Evolutionary conservation across 495 filamentous ascomycete species (phyloP).

Genomic region (Podospora australis): DNA sequence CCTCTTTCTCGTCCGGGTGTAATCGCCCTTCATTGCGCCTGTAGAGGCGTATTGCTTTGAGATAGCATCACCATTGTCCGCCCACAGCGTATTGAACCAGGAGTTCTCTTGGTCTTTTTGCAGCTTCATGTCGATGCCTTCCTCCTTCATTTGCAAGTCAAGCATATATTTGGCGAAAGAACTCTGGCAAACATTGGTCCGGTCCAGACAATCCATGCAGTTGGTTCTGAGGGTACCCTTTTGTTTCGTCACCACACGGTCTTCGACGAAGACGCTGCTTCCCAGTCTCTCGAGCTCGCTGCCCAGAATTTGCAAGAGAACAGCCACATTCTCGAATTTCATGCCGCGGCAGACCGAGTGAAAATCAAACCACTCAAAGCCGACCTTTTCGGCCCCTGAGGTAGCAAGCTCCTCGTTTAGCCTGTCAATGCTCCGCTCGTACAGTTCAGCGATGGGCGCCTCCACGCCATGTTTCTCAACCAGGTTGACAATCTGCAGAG

Average conservation of each 20-base stretch:
- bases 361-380: slow-evolving; percentile 95
- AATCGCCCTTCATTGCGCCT: slow-evolving; percentile 90
- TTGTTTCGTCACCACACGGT: slow-evolving; percentile 48
- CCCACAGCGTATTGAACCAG: slow-evolving; percentile 95
- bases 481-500: slow-evolving; percentile 70
- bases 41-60: slow-evolving; percentile 78
- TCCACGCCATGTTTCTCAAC: slow-evolving; percentile 84
- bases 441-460: slow-evolving; percentile 67
- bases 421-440: slow-evolving; percentile 54
- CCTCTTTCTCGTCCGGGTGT: slow-evolving; percentile 81
- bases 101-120: slow-evolving; percentile 64
- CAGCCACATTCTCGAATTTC: slow-evolving; percentile 90
- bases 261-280: slow-evolving; percentile 52
- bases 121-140: slow-evolving; percentile 63
- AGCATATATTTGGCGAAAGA: slow-evolving; percentile 73
- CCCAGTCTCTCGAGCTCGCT: slow-evolving; percentile 57
- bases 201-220: slow-evolving; percentile 96
- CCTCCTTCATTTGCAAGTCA: slow-evolving; percentile 65
- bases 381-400: slow-evolving; percentile 41
- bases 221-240: slow-evolving; percentile 78
- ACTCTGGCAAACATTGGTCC: slow-evolving; percentile 89
- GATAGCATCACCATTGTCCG: slow-evolving; percentile 81
- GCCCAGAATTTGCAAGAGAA: slow-evolving; percentile 64
- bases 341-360: slow-evolving; percentile 85
- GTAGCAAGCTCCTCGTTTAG: slow-evolving; percentile 58